Percentiles rank a stretch among this genome's conserved stretches.
Evolutionary conservation across 2,329 filamentous ascomycete species (phyloP).

Genomic region (Ceratocystis lukuohia): DNA sequence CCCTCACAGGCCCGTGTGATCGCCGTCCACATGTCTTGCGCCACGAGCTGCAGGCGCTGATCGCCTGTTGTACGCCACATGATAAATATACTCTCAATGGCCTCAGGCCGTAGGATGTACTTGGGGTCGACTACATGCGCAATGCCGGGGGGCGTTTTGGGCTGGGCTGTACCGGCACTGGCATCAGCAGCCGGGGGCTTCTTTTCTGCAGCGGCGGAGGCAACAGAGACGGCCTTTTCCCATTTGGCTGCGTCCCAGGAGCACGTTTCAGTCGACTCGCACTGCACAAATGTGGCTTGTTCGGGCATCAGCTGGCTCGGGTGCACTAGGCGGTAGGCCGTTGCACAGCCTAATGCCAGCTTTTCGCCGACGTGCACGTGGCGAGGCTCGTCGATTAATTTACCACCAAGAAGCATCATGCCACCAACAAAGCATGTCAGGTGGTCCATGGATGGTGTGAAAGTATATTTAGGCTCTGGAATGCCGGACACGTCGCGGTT

Average conservation of each 20-base stretch:
- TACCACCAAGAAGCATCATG: constrained; percentile 49
- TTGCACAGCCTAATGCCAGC: constrained; percentile 50
- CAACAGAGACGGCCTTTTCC: constrained; percentile 25
- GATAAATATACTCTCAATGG: constrained; percentile 68
- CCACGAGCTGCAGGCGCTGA: constrained; percentile 49
- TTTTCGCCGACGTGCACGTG: constrained; percentile 45
- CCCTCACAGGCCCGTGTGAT: constrained; percentile 49
- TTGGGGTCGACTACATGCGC: constrained; percentile 39
- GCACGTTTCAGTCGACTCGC: constrained; percentile 26
- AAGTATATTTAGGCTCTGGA: constrained; percentile 20
- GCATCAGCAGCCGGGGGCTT: not conserved
- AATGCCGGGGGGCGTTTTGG: constrained; percentile 39
- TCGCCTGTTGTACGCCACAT: constrained; percentile 64
- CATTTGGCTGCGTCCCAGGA: constrained; percentile 26
- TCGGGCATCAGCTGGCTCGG: constrained; percentile 50
- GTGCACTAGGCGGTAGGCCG: constrained; percentile 44
- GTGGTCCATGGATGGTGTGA: constrained; percentile 37
- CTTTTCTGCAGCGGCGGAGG: constrained; percentile 10
- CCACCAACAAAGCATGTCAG: constrained; percentile 53
- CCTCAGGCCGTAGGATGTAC: constrained; percentile 61
- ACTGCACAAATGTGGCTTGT: constrained; percentile 37
- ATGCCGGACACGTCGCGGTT: not conserved
- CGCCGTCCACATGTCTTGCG: constrained; percentile 60
- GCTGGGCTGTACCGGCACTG: not conserved
- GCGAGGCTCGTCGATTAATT: constrained; percentile 38